Base-by-base conservation (phyloP, 345 rosid species). In the Cochlearia excelsa region DNA sequence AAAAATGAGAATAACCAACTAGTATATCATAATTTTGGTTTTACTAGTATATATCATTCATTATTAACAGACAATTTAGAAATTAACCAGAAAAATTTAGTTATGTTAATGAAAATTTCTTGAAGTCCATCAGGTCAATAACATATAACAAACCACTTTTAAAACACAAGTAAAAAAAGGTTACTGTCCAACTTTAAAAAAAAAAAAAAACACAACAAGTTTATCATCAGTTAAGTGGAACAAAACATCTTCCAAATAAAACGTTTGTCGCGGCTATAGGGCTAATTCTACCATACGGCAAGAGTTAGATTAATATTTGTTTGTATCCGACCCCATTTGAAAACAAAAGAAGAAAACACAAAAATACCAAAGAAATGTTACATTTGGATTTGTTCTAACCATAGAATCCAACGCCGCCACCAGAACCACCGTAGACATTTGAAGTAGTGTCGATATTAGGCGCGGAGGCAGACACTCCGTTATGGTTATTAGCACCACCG, bases 351-450 rank as follows among this genome's bases (percentile, higher is more conserved):
- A 37, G 5, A 46, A 2, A 0, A 48, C 26, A 49, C 16, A 11
- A 58, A 34, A 33, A 51, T 47, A 59, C 9, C 9, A 52, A 44
- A 59, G 5, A 26, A 67, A 60, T 44, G 27, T 9, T 27, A 60
- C 59, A 38, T 59, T 77, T 69, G 79, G 82, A 26, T 81, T 72
- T 61, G 76, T 84, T 29, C 81, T 85, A 82, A 79, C 83, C 84
- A 66, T 81, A 93, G 59, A 63, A 61, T 39, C 81, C 91, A 38
- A 78, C 94, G 3, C 72, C 72, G 16, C 40, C 40, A 37, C 40
- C 40, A 37, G 40, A 84, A 16, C 87, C 87, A 27, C 79, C 83
- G 34, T 82, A 93, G 31, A 80, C 88, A 44, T 78, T 88, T 1
- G 88, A 64, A 5, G 80, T 80, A 66, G 82, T 90, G 23, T 16